Evolutionary conservation across 2,329 filamentous ascomycete species (phyloP).

Genomic region (Beauveria asiatica): DNA sequence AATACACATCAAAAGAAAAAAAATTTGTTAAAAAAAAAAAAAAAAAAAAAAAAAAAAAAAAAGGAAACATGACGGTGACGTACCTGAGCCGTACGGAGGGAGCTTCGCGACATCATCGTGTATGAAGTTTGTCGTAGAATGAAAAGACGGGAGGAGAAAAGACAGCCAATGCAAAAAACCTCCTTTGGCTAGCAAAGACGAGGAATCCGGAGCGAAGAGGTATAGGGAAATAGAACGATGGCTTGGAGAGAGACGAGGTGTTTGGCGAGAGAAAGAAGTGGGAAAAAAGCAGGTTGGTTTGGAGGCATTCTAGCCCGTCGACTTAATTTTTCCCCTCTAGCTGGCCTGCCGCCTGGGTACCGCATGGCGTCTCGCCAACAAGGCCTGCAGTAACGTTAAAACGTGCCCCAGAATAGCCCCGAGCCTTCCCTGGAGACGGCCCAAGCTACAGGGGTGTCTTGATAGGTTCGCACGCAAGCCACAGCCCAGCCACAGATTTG

Average conservation of each 20-base stretch:
- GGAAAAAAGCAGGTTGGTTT: conserved; percentile 11
- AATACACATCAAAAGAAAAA: no score
- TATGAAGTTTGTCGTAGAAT: conserved; percentile 11
- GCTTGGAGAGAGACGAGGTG: conserved; percentile 8
- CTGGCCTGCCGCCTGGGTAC: neutral
- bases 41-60: no score
- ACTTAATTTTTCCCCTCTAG: neutral
- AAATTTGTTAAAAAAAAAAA: no score
- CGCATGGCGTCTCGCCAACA: neutral
- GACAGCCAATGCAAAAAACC: neutral
- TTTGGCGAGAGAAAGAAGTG: conserved; percentile 11
- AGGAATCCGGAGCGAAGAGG: conserved; percentile 7
- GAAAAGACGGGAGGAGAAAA: neutral
- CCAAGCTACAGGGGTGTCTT: neutral
- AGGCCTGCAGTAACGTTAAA: conserved; percentile 7
- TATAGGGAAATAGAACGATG: conserved; percentile 4
- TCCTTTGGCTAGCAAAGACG: conserved; percentile 1
- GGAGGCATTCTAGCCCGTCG: neutral
- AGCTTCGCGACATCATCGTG: conserved; percentile 52
- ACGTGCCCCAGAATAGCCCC: conserved; percentile 7
- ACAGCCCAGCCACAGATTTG: neutral
- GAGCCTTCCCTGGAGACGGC: neutral
- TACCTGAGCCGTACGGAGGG: conserved; percentile 50
- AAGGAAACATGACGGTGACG: conserved; percentile 17
- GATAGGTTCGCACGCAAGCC: neutral